Base-by-base conservation (phyloP, 441 rosid species). In the Arabidopsis hybrid region DNA sequence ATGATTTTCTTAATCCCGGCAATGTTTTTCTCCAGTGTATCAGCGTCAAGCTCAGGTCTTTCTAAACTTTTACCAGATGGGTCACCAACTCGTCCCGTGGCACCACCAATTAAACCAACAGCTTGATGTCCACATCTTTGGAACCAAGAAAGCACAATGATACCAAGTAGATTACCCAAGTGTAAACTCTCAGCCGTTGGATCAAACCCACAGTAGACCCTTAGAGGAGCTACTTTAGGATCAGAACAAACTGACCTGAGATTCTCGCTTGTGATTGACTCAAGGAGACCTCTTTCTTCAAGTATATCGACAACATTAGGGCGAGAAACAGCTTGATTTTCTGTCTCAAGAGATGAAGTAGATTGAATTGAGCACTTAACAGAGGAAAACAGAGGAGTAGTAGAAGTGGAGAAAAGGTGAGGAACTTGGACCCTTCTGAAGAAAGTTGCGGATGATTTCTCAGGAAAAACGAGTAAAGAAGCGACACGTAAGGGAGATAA, bases 81-180 rank as follows among this genome's bases (percentile, higher is more conserved):
- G 83, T 95, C 98, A 43, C 98, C 98, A 7, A 95, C 82, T 13
- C 93, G 81, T 36, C 86, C 98, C 8, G 97, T 95, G 78, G 99
- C 99, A 40, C 99, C 99, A 61, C 99, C 99, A 10, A 92, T 82
- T 65, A 95, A 80, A 62, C 95, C 96, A 47, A 92, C 91, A 16
- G 86, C 87, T 67, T 82, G 78, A 55, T 95, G 99, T 57, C 99
- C 97, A 70, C 92, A 89, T 63, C 91, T 84, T 62, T 85, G 91
- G 74, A 95, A 95, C 97, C 99, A 92, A 49, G 98, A 95, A 45
- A 95, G 96, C 2, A 92, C 97, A 75, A 95, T 89, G 77, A 95
- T 85, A 39, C 94, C 96, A 17, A 95, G 83, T 39, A 95, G 97
- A 60, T 95, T 95, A 40, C 98, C 99, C 73, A 91, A 81, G 81